Conservation (phyloP, 2,329 filamentous ascomycete species). For the Delphinella strobiligena region DNA sequence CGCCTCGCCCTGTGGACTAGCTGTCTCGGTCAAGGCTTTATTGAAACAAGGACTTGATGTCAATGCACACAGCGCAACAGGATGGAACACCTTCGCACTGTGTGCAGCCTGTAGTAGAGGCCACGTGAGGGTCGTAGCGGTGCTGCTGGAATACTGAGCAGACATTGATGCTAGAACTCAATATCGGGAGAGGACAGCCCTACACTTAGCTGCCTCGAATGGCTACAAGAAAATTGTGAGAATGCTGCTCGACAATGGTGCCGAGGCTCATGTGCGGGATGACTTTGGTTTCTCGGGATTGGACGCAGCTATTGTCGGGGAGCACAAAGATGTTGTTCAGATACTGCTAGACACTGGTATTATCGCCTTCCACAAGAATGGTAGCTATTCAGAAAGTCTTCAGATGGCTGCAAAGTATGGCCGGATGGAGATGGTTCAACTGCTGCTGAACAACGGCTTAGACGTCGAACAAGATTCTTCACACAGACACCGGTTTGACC, state of each 20-base stretch:
- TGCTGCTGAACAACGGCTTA: too few species aligned
- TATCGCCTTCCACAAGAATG: too few species aligned
- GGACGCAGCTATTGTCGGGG: not conserved
- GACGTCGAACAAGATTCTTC: too few species aligned
- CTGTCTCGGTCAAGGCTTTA: too few species aligned
- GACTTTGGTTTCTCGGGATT: not conserved
- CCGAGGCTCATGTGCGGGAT: slow-evolving; percentile 5
- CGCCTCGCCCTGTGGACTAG: too few species aligned
- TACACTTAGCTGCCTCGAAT: not conserved
- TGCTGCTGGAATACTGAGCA: not conserved
- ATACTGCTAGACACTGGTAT: slow-evolving; percentile 7
- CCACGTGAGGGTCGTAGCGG: not conserved
- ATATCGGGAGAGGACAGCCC: not conserved
- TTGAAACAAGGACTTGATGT: too few species aligned
- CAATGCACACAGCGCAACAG: too few species aligned
- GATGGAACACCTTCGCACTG: too few species aligned
- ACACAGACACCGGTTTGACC: too few species aligned
- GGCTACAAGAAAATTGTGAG: slow-evolving; percentile 3
- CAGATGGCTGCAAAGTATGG: too few species aligned
- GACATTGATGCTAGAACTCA: not conserved
- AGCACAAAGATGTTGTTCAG: slow-evolving; percentile 1
- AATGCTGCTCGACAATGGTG: slow-evolving; percentile 3
- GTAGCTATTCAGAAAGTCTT: too few species aligned
- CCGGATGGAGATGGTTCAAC: too few species aligned
- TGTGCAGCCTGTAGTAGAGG: not conserved